These are phyloP conservation scores for Posidonia australis DNA, from an alignment of 106 monocot species.

Conservation along the genomic window DNA sequence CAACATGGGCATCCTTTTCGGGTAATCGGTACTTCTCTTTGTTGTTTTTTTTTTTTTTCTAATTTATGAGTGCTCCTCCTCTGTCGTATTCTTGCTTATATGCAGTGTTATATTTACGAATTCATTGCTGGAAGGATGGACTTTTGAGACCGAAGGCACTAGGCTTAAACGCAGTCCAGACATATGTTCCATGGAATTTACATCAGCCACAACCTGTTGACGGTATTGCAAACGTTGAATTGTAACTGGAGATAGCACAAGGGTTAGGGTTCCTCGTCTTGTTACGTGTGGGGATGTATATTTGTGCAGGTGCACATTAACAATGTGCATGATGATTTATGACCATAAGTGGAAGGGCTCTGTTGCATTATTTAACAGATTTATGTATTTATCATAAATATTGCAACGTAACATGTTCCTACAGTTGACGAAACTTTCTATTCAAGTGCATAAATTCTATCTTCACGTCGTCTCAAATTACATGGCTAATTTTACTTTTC, in stretches of 20 bases:
- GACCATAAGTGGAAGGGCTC: no score
- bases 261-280: conserved; percentile 86
- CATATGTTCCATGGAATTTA: conserved; percentile 96
- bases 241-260: conserved; percentile 58
- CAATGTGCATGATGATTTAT: no score
- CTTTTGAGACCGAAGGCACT: conserved; percentile 80
- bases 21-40: conserved; percentile 59
- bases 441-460: no score
- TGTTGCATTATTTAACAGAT: no score
- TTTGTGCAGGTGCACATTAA: conserved; percentile 70
- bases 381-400: no score
- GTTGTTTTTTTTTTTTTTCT: no score
- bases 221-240: conserved; percentile 65
- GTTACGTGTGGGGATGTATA: conserved; percentile 89
- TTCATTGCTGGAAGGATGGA: conserved; percentile 88
- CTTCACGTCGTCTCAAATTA: no score
- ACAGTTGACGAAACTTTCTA: neutral
- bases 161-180: conserved; percentile 95
- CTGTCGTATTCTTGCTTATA: neutral
- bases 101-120: conserved; percentile 10
- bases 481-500: no score
- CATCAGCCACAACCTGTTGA: conserved; percentile 76
- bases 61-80: neutral
- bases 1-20: conserved; percentile 57
- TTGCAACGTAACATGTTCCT: no score